phyloP scores from a whole-genome alignment of 2,329 filamentous ascomycete species.

The Metarhizium rileyi region DNA sequence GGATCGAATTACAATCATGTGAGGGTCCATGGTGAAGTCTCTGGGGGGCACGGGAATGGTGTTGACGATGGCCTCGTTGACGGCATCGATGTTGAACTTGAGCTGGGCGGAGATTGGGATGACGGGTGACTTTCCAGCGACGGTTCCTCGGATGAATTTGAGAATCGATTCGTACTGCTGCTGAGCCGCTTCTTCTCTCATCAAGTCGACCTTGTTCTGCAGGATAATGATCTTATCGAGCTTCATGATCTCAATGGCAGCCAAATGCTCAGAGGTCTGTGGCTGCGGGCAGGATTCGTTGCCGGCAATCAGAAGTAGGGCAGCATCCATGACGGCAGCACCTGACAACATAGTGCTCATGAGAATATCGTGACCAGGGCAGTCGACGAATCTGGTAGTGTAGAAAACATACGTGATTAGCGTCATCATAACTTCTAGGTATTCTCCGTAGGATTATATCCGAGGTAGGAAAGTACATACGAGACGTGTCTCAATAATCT shows the following conservation, averaged over 20 bases:
- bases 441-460: neutral
- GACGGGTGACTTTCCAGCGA: conserved; percentile 87
- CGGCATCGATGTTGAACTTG: conserved; percentile 98
- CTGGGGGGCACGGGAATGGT: conserved; percentile 86
- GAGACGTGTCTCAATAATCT: conserved; percentile 84
- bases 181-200: conserved; percentile 89
- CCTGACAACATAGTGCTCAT: conserved; percentile 99
- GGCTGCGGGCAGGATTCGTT: conserved; percentile 98
- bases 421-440: neutral
- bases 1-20: conserved; percentile 98
- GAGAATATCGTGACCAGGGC: conserved; percentile 99
- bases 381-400: conserved; percentile 74
- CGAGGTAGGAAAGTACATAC: conserved; percentile 41
- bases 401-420: neutral
- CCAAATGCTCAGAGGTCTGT: conserved; percentile 96
- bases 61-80: conserved; percentile 92
- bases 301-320: conserved; percentile 88
- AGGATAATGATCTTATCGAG: conserved; percentile 98
- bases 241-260: conserved; percentile 99
- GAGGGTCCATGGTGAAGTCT: conserved; percentile 84
- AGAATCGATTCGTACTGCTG: conserved; percentile 95
- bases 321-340: conserved; percentile 98
- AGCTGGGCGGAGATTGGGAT: conserved; percentile 96
- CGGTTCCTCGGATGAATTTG: conserved; percentile 96
- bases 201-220: conserved; percentile 98